Conservation (phyloP, 352 stramenopile species). For the Pythium grandisporangium region DNA sequence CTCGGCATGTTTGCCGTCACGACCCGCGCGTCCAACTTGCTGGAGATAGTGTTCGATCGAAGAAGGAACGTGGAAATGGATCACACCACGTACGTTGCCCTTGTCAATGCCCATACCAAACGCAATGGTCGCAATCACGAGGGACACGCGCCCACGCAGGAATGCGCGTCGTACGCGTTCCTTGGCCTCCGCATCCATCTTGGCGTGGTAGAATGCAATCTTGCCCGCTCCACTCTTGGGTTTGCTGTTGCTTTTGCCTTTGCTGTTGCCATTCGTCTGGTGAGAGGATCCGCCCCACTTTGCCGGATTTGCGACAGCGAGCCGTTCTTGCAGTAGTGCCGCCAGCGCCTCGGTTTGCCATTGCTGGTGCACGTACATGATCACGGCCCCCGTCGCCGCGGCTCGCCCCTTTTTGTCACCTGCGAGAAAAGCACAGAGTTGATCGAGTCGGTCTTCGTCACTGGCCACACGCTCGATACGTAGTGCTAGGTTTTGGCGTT, state of each 20-base stretch:
- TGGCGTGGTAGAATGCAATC: constrained; percentile 90
- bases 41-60: constrained; percentile 99
- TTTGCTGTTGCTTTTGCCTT: no score
- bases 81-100: constrained; percentile 94
- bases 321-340: constrained; percentile 44
- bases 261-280: no score
- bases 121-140: constrained; percentile 96
- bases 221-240: constrained; percentile 23
- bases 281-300: no score
- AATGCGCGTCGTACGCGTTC: constrained; percentile 83
- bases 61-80: constrained; percentile 95
- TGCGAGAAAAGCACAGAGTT: constrained; percentile 23
- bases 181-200: constrained; percentile 75
- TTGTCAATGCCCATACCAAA: constrained; percentile 99
- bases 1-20: constrained; percentile 85
- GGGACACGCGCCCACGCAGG: constrained; percentile 71
- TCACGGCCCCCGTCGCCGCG: constrained; percentile 28
- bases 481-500: constrained; percentile 54
- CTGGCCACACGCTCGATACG: constrained; percentile 36
- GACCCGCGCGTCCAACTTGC: constrained; percentile 93
- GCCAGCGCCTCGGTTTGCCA: constrained; percentile 65
- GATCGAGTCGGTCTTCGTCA: constrained; percentile 46
- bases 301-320: constrained; percentile 14
- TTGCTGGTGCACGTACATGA: constrained; percentile 83
- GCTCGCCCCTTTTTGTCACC: constrained; percentile 1